phyloP scores from a whole-genome alignment of 495 filamentous ascomycete species.

The Neurospora pannonica region DNA sequence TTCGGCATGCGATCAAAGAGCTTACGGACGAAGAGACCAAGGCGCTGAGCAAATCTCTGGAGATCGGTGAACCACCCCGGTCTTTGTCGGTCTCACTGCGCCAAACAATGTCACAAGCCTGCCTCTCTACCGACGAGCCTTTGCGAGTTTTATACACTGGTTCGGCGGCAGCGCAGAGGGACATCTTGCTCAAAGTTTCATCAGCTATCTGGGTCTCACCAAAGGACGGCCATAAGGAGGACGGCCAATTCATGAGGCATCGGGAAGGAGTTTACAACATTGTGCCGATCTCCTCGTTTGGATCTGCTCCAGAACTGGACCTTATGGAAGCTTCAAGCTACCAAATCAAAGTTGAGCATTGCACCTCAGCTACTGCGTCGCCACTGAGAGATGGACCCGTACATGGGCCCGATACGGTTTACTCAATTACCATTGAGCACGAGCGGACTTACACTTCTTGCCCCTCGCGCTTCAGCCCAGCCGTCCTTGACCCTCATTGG shows the following conservation, averaged over 20 bases:
- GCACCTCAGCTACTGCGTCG: slow-evolving; percentile 37
- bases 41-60: slow-evolving; percentile 34
- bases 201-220: slow-evolving; percentile 46
- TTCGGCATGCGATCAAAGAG: slow-evolving; percentile 54
- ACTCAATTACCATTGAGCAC: slow-evolving; percentile 51
- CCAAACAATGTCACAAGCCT: slow-evolving; percentile 61
- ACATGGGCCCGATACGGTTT: slow-evolving; percentile 6
- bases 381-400: background rate
- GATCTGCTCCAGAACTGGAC: slow-evolving; percentile 59
- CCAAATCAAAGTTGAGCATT: slow-evolving; percentile 68
- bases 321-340: slow-evolving; percentile 58
- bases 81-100: slow-evolving; percentile 50
- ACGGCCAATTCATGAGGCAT: slow-evolving; percentile 12
- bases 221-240: slow-evolving; percentile 10
- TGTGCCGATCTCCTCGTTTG: slow-evolving; percentile 64
- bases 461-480: slow-evolving; percentile 13
- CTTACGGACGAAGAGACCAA: slow-evolving; percentile 45
- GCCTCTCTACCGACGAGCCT: slow-evolving; percentile 53
- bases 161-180: slow-evolving; percentile 49
- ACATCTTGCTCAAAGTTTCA: slow-evolving; percentile 67
- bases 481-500: slow-evolving; percentile 43
- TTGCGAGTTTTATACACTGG: slow-evolving; percentile 65
- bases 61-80: slow-evolving; percentile 21
- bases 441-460: slow-evolving; percentile 31
- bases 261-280: slow-evolving; percentile 50